Conservation (phyloP, 2,329 filamentous ascomycete species). For the Gaeumannomyces sp. region DNA sequence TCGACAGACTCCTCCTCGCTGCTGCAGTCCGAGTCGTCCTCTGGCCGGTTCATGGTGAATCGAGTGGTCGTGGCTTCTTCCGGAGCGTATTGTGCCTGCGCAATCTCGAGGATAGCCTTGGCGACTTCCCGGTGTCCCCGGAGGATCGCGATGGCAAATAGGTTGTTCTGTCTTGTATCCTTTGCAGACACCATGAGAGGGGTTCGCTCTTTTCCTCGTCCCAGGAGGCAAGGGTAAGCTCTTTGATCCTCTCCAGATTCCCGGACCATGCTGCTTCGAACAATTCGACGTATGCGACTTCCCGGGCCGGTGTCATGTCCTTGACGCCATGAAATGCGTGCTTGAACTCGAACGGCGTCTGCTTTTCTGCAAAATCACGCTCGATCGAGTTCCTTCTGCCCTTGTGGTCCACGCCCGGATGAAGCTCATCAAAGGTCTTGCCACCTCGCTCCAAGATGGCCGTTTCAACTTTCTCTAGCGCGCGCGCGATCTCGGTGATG, state of each 20-base stretch:
- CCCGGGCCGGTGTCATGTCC: slow-evolving; percentile 49
- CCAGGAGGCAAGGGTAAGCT: slow-evolving; percentile 56
- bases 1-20: slow-evolving; percentile 19
- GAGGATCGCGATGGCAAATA: slow-evolving; percentile 63
- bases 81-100: slow-evolving; percentile 60
- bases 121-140: slow-evolving; percentile 60
- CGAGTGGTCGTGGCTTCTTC: slow-evolving; percentile 44
- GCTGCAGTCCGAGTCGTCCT: slow-evolving; percentile 28
- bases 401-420: slow-evolving; percentile 41
- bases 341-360: slow-evolving; percentile 35
- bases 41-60: slow-evolving; percentile 37
- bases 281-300: slow-evolving; percentile 56
- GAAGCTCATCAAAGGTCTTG: slow-evolving; percentile 60
- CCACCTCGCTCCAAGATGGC: slow-evolving; percentile 51
- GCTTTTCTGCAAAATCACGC: not conserved
- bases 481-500: slow-evolving; percentile 42
- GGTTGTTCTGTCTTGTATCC: slow-evolving; percentile 45
- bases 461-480: slow-evolving; percentile 50
- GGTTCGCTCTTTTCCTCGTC: slow-evolving; percentile 43
- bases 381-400: slow-evolving; percentile 12
- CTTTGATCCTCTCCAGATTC: slow-evolving; percentile 60
- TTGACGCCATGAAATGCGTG: slow-evolving; percentile 48
- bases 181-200: slow-evolving; percentile 59
- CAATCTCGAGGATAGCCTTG: slow-evolving; percentile 62
- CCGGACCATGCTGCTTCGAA: slow-evolving; percentile 70